These are phyloP conservation scores for Penicillium sp. DNA, from an alignment of 2,329 filamentous ascomycete species.

Conservation along the genomic window DNA sequence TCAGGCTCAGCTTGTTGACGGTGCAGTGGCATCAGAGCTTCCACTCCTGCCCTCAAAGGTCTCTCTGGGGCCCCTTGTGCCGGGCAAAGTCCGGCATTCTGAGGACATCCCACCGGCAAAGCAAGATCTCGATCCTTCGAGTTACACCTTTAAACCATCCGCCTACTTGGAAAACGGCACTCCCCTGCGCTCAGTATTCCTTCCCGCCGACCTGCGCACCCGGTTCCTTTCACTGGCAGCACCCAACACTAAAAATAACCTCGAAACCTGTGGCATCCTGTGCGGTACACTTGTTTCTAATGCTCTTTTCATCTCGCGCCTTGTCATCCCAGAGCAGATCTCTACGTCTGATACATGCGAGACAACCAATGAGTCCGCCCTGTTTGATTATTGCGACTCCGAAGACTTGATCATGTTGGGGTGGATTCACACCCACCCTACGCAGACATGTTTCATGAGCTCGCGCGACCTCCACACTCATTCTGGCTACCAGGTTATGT, in stretches of 20 bases:
- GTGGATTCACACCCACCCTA: conserved; percentile 98
- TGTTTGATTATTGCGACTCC: conserved; percentile 86
- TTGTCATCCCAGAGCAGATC: conserved; percentile 89
- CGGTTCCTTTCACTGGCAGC: conserved; percentile 74
- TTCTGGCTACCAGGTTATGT: conserved; percentile 91
- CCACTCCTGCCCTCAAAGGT: conserved; percentile 30
- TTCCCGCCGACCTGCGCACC: conserved; percentile 73
- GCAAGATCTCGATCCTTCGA: conserved; percentile 47
- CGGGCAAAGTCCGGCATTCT: conserved; percentile 28
- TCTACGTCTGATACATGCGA: conserved; percentile 93
- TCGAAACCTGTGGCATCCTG: conserved; percentile 94
- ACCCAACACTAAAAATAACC: conserved; percentile 74
- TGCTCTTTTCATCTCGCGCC: conserved; percentile 83
- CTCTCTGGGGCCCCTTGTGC: conserved; percentile 27
- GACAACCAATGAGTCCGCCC: conserved; percentile 78
- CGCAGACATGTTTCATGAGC: conserved; percentile 97
- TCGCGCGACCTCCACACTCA: conserved; percentile 92
- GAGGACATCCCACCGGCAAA: conserved; percentile 16
- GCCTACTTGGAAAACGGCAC: conserved; percentile 88
- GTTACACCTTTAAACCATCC: conserved; percentile 78
- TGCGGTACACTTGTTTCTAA: conserved; percentile 91
- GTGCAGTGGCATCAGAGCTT: conserved; percentile 22
- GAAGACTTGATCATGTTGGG: conserved; percentile 84
- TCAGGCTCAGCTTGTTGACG: conserved; percentile 20
- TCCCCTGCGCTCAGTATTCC: conserved; percentile 82